phyloP scores from a whole-genome alignment of 2,329 filamentous ascomycete species.

The Cryphonectria naterciae region DNA sequence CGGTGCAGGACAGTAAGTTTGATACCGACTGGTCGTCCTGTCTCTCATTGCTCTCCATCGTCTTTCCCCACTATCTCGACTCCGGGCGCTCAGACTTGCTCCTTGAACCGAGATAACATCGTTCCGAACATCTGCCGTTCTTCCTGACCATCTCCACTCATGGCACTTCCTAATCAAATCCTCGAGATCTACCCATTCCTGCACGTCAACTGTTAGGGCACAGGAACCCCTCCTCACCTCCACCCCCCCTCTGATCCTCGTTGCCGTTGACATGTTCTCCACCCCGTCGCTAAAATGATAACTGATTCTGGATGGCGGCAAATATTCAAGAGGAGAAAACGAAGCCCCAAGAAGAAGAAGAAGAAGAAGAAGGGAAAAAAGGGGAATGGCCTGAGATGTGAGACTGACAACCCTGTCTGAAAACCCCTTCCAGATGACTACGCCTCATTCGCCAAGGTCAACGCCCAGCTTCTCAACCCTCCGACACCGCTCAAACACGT shows the following conservation, averaged over 20 bases:
- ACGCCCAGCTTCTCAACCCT: conserved; percentile 75
- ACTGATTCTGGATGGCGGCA: background rate
- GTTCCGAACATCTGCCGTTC: background rate
- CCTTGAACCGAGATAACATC: background rate
- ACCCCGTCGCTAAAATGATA: background rate
- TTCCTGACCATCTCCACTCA: background rate
- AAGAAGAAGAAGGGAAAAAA: background rate
- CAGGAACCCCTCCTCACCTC: background rate
- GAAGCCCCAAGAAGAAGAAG: background rate
- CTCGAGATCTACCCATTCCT: conserved; percentile 12
- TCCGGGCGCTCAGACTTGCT: conserved; percentile 11
- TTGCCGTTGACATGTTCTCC: conserved; percentile 8
- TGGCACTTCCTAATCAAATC: background rate
- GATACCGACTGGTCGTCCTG: background rate
- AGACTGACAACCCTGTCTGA: background rate
- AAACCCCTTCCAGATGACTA: conserved; percentile 64
- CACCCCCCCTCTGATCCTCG: background rate
- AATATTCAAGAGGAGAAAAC: background rate
- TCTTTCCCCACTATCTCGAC: background rate
- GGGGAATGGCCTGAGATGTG: background rate
- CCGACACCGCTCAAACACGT: conserved; percentile 77
- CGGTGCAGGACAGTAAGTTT: conserved; percentile 70
- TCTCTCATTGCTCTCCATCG: background rate
- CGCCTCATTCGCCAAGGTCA: conserved; percentile 71
- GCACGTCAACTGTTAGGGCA: conserved; percentile 22